A percentile compares a stretch with the other conserved stretches of the same genome.
These are phyloP conservation scores for Fagus sylvatica DNA, from an alignment of 306 rosid species.

Conservation along the genomic window DNA sequence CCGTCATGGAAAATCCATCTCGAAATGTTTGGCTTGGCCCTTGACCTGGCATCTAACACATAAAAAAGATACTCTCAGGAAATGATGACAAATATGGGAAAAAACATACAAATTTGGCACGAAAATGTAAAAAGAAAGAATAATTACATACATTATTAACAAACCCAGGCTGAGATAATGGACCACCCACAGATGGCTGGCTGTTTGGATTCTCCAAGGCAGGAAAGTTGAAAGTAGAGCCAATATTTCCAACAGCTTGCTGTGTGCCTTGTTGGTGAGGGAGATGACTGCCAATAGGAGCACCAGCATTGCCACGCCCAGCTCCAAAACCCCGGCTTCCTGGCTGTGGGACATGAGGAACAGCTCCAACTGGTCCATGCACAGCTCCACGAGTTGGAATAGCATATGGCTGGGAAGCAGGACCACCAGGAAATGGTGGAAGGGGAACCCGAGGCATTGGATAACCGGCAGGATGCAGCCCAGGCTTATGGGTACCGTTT, in stretches of 20 bases:
- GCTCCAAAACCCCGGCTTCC: constrained; percentile 96
- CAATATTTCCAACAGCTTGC: constrained; percentile 73
- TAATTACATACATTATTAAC: constrained; percentile 69
- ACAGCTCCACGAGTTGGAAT: constrained; percentile 96
- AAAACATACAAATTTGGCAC: constrained; percentile 1
- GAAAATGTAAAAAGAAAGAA: not conserved
- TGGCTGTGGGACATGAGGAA: constrained; percentile 94
- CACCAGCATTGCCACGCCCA: constrained; percentile 81
- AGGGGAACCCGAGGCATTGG: constrained; percentile 86
- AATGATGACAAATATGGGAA: not conserved
- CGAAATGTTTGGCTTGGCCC: constrained; percentile 81
- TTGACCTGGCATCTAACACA: constrained; percentile 79
- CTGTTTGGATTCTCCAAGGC: constrained; percentile 86
- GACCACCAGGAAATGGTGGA: constrained; percentile 82
- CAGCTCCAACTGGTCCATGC: constrained; percentile 99
- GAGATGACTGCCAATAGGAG: constrained; percentile 87
- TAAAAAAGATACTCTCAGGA: constrained; percentile 33
- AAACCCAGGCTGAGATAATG: constrained; percentile 96
- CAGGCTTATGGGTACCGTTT: constrained; percentile 92
- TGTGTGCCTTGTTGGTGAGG: constrained; percentile 89
- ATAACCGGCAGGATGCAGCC: constrained; percentile 84
- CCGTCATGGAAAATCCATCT: constrained; percentile 88
- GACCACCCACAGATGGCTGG: constrained; percentile 96
- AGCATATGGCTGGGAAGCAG: constrained; percentile 98
- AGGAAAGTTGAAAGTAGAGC: constrained; percentile 79